A percentile compares a stretch with the other conserved stretches of the same genome.
Conservation (phyloP, 257 asterid species). For the Mentha longifolia region DNA sequence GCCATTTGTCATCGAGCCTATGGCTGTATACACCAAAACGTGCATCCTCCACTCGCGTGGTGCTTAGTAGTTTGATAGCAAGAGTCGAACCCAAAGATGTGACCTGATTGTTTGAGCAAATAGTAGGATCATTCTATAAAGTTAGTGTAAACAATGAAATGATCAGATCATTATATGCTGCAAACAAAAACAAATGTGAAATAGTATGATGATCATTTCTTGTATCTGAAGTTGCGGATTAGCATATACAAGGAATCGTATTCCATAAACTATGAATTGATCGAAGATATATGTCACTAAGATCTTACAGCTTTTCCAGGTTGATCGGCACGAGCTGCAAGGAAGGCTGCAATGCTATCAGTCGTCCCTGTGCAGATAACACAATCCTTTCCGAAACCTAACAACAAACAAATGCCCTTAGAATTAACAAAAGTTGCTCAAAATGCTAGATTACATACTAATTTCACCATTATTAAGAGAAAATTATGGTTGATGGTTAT, state of each 20-base stretch:
- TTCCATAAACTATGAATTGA: background rate
- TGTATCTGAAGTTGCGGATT: background rate
- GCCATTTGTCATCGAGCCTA: constrained; percentile 94
- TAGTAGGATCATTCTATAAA: background rate
- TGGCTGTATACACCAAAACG: constrained; percentile 95
- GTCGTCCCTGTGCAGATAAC: constrained; percentile 92
- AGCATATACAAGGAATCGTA: background rate
- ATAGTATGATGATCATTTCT: background rate
- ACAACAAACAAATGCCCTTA: constrained; percentile 21
- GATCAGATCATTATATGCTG: background rate
- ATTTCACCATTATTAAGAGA: background rate
- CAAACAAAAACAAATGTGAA: background rate
- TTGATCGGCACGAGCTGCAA: constrained; percentile 83
- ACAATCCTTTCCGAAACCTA: constrained; percentile 81
- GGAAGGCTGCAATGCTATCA: constrained; percentile 94
- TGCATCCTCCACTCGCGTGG: constrained; percentile 82
- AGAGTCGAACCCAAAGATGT: constrained; percentile 96
- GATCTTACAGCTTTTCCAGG: constrained; percentile 89
- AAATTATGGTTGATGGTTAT: constrained; percentile 11
- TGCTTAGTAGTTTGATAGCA: constrained; percentile 92
- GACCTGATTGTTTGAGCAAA: constrained; percentile 49
- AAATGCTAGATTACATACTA: background rate
- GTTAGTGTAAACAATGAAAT: background rate
- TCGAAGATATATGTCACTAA: background rate
- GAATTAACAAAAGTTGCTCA: background rate